Conservation (phyloP, 345 rosid genomes). For the Raphanus sativus region DNA sequence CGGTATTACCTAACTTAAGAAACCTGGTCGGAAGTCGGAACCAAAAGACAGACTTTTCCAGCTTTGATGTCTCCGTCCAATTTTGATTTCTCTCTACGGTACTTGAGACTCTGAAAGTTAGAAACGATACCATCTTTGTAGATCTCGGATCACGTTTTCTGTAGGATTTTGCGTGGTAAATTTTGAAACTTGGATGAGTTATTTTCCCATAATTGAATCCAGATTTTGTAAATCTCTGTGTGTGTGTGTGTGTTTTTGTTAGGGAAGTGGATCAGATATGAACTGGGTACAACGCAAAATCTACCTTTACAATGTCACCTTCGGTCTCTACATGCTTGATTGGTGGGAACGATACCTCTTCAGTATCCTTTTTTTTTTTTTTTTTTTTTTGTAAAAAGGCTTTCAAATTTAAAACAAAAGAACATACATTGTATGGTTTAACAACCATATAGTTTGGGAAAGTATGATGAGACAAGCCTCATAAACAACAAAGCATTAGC, state of each 20-base stretch:
- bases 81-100: neutral
- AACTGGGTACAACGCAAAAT: slow-evolving; percentile 96
- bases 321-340: slow-evolving; percentile 97
- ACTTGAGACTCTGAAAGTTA: neutral
- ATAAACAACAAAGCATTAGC: too few species aligned
- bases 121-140: neutral
- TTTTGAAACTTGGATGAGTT: neutral
- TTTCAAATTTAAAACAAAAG: too few species aligned
- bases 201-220: neutral
- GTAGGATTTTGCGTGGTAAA: neutral
- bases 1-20: neutral
- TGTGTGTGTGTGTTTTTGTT: neutral
- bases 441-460: too few species aligned
- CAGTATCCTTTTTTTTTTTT: too few species aligned
- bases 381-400: too few species aligned
- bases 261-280: slow-evolving; percentile 46
- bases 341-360: slow-evolving; percentile 99
- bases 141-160: neutral
- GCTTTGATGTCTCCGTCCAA: neutral
- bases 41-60: neutral
- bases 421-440: too few species aligned
- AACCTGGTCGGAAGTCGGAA: neutral
- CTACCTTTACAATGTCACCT: slow-evolving; percentile 93
- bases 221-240: neutral
- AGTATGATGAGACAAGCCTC: too few species aligned